Conservation (phyloP, 345 rosid species). For the Viola odorata region DNA sequence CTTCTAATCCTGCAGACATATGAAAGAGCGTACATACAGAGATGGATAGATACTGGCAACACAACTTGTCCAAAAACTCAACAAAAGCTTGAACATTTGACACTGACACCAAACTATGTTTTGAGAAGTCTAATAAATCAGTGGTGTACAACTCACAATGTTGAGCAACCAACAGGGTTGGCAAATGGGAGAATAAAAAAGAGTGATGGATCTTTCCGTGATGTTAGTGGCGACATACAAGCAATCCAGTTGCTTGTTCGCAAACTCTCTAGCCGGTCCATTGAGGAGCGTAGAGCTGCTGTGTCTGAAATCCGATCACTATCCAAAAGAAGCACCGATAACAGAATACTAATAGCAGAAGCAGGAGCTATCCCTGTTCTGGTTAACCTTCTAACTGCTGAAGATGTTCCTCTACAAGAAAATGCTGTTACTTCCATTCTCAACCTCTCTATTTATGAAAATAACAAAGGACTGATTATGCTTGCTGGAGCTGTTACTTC, state of each 20-base stretch:
- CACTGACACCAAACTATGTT: conserved; percentile 84
- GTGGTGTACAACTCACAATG: conserved; percentile 70
- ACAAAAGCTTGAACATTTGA: conserved; percentile 75
- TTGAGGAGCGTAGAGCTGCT: conserved; percentile 56
- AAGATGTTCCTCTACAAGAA: conserved; percentile 57
- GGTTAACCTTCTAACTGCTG: conserved; percentile 54
- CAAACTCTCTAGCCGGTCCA: conserved; percentile 51
- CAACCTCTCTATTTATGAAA: conserved; percentile 80
- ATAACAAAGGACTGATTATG: conserved; percentile 75
- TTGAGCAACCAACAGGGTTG: conserved; percentile 61
- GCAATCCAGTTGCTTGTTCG: conserved; percentile 59
- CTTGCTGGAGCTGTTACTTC: conserved; percentile 83
- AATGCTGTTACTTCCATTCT: conserved; percentile 83
- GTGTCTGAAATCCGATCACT: conserved; percentile 69
- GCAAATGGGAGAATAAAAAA: conserved; percentile 57
- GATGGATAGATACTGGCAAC: conserved; percentile 94
- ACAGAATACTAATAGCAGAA: conserved; percentile 72
- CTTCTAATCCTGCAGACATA: conserved; percentile 61
- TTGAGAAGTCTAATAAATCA: conserved; percentile 74
- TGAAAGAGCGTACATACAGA: conserved; percentile 88
- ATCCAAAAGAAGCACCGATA: conserved; percentile 81
- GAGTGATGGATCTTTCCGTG: conserved; percentile 60
- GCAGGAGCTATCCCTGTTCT: conserved; percentile 85
- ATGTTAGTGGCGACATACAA: conserved; percentile 56
- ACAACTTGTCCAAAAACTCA: conserved; percentile 88